Evolutionary conservation across 1,139 yeast genomes (phyloP).

Genomic region (Yamadazyma friedrichii): DNA sequence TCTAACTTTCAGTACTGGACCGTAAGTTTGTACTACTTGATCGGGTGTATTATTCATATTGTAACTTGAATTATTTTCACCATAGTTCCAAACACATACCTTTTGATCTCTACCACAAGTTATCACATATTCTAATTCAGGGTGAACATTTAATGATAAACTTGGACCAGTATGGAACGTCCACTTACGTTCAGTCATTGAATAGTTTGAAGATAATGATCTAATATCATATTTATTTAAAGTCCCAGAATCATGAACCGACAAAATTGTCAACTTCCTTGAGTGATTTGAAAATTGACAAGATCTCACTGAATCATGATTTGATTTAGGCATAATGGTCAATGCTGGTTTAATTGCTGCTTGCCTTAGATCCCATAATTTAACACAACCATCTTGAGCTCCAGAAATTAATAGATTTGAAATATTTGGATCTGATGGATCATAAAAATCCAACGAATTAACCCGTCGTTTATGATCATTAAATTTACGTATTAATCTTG

Average conservation of each 20-base stretch:
- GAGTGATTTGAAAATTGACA: conserved; percentile 60
- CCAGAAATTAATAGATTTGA: conserved; percentile 72
- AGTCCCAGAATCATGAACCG: conserved; percentile 89
- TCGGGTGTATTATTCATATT: conserved; percentile 50
- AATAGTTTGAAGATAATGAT: conserved; percentile 23
- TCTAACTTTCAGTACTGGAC: conserved; percentile 70
- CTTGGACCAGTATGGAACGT: conserved; percentile 95
- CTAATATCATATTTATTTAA: conserved; percentile 84
- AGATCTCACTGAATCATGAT: conserved; percentile 64
- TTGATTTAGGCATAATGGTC: conserved; percentile 45
- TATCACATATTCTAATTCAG: conserved; percentile 73
- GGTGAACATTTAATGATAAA: conserved; percentile 84
- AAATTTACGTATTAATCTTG: conserved; percentile 44
- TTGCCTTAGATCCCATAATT: conserved; percentile 82
- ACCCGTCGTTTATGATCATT: conserved; percentile 80
- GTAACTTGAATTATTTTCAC: conserved; percentile 21
- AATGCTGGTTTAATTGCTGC: conserved; percentile 44
- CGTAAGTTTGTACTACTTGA: conserved; percentile 70
- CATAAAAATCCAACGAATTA: conserved; percentile 69
- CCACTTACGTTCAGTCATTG: conserved; percentile 61
- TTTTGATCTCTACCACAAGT: conserved; percentile 94
- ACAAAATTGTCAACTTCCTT: conserved; percentile 34
- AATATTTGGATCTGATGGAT: conserved; percentile 18
- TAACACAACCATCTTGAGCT: conserved; percentile 86
- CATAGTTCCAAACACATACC: conserved; percentile 73